Base-by-base conservation (phyloP, 768 basidiomycete genomes). In the Austroboletus eburneus region DNA sequence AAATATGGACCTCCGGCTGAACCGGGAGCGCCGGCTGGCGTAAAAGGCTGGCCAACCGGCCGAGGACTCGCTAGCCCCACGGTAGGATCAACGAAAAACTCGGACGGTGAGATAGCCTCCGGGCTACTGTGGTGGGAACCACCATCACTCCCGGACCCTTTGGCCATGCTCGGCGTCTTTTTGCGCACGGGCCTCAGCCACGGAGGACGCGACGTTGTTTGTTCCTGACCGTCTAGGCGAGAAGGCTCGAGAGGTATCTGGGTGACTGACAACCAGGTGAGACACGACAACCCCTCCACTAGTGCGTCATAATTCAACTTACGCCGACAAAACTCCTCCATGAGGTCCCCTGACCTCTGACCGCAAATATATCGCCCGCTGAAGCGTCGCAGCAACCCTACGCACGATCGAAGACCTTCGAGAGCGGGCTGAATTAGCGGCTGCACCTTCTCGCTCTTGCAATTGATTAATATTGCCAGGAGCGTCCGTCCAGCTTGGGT, bases 271-370 rank as follows among this genome's bases (percentile, higher is more conserved):
- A 44, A 48, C 44, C 4, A 42, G 36, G 39, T 61, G 10, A 54
- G 59, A 23, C 43, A 45, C 37, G 24, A 42, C 37, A 24, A 23
- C 40, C 20, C 5, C 12, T 21, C 13, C 18, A 40, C 29, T 33
- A 37, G 24, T 23, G 30, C 9, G 21, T 8, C 24, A 16, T 18
- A 45, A 34, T 50, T 43, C n/a, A 14, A 72, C 72, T 65, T 52
- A 85, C 91, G 68, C 63, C 92, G 81, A 70, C 93, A 95, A 65
- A 94, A 93, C 65, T 95, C 93, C 61, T 95, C 92, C 78, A 96
- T 86, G 35, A 95, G 76, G 67, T 95, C 93, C 23, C 91, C 91
- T 38, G 87, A 91, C 42, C 93, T 74, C 35, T 91, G 78, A 2
- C 92, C 92, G 61, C 93, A 95, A 18, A 95, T 81, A 69, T 96